These are phyloP conservation scores for Nemania sp. DNA, from an alignment of 2,329 filamentous ascomycete species.

Conservation along the genomic window DNA sequence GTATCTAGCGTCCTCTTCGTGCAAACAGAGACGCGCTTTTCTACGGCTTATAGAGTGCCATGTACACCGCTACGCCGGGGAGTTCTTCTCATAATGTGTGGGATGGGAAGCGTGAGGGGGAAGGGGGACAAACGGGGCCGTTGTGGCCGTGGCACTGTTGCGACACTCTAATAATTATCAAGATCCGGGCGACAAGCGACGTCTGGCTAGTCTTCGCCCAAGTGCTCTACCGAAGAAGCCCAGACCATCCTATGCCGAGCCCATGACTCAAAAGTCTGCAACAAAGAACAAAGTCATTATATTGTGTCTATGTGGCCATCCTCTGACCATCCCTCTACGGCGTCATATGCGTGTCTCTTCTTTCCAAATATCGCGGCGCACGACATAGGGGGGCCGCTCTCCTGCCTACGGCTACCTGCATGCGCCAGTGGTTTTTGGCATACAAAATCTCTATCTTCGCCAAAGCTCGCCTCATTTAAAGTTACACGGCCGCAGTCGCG, in stretches of 20 bases:
- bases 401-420: conserved; percentile 49
- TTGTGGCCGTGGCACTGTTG: conserved; percentile 1
- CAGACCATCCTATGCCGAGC: conserved; percentile 24
- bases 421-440: conserved; percentile 42
- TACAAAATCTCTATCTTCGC: conserved; percentile 44
- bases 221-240: conserved; percentile 5
- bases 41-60: conserved; percentile 33
- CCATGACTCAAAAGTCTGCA: conserved; percentile 32
- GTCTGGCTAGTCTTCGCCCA: not conserved
- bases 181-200: not conserved
- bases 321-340: conserved; percentile 6
- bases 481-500: conserved; percentile 41
- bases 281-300: conserved; percentile 47
- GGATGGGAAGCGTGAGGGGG: conserved; percentile 13
- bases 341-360: conserved; percentile 37
- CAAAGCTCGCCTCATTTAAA: conserved; percentile 50
- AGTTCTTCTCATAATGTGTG: conserved; percentile 41
- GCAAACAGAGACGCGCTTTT: conserved; percentile 48
- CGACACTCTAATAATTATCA: conserved; percentile 9
- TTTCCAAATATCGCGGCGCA: conserved; percentile 44
- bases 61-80: conserved; percentile 43
- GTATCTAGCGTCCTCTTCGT: conserved; percentile 42
- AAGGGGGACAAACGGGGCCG: conserved; percentile 3
- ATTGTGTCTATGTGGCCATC: conserved; percentile 8
- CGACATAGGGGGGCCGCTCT: conserved; percentile 46